These are phyloP conservation scores for Dactylellina cionopaga DNA, from an alignment of 2,329 filamentous ascomycete genomes.

Conservation along the genomic window DNA sequence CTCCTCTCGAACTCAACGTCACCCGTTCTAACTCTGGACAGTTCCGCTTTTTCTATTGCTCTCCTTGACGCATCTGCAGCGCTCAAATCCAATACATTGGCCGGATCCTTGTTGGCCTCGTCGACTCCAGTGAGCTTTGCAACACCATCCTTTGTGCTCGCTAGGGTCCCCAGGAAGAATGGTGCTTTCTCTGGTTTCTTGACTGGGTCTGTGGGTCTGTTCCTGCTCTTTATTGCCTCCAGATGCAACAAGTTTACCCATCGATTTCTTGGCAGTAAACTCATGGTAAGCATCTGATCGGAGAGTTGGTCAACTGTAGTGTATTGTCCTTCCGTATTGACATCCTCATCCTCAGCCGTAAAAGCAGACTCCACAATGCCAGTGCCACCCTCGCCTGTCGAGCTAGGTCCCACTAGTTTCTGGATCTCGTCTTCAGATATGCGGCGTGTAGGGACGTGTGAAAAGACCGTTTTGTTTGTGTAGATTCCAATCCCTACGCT, in stretches of 20 bases:
- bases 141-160: conserved; percentile 33
- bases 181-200: conserved; percentile 94
- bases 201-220: conserved; percentile 90
- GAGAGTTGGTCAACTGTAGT: conserved; percentile 79
- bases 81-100: conserved; percentile 58
- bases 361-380: conserved; percentile 81
- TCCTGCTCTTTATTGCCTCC: conserved; percentile 81
- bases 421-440: conserved; percentile 80
- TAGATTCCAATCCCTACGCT: conserved; percentile 91
- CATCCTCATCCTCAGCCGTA: conserved; percentile 66
- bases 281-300: conserved; percentile 84
- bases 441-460: conserved; percentile 84
- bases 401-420: conserved; percentile 74
- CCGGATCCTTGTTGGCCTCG: conserved; percentile 59
- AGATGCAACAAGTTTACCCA: conserved; percentile 96
- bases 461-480: conserved; percentile 90
- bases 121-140: conserved; percentile 15
- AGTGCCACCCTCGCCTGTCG: conserved; percentile 82
- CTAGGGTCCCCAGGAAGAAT: conserved; percentile 82
- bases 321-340: conserved; percentile 67
- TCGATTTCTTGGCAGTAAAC: conserved; percentile 84
- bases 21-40: conserved; percentile 76
- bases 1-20: conserved; percentile 68
- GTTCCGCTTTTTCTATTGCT: conserved; percentile 63
- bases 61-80: conserved; percentile 34